These are phyloP conservation scores for Sarcodon aspratus DNA, from an alignment of 768 basidiomycete species.

Conservation along the genomic window DNA sequence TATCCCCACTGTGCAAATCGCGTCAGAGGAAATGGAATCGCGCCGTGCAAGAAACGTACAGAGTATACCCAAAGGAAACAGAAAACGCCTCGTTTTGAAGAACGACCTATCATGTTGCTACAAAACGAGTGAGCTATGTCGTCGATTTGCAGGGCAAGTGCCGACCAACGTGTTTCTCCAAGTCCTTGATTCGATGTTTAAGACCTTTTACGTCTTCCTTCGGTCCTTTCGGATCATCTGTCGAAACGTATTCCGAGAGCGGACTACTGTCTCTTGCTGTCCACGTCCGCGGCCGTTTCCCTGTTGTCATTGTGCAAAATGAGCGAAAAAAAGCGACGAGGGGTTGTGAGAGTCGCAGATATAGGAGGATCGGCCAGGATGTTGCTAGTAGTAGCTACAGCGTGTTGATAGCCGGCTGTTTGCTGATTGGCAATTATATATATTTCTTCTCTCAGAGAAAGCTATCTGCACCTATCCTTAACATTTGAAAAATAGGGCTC, in stretches of 20 bases:
- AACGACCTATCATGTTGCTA: slow-evolving; percentile 10
- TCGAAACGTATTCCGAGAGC: slow-evolving; percentile 9
- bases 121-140: background rate
- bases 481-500: no score
- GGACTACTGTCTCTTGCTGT: background rate
- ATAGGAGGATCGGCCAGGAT: no score
- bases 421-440: no score
- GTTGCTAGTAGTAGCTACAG: no score
- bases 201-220: slow-evolving; percentile 14
- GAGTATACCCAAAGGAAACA: slow-evolving; percentile 66
- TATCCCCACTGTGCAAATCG: slow-evolving; percentile 43
- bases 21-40: background rate
- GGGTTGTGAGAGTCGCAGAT: no score
- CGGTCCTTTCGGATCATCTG: slow-evolving; percentile 13
- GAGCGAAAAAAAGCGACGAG: no score
- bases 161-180: slow-evolving; percentile 7
- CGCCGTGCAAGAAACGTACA: slow-evolving; percentile 25
- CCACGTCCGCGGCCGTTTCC: no score
- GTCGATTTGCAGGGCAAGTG: slow-evolving; percentile 10
- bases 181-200: background rate
- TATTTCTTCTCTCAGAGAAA: no score
- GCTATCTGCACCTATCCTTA: no score
- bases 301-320: no score
- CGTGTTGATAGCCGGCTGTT: no score
- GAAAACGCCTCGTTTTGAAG: slow-evolving; percentile 33